Percentiles rank a stretch among this genome's conserved stretches.
Conservation (phyloP, 192 early-diverging fungal species). For the Neocallimastix lanati region DNA sequence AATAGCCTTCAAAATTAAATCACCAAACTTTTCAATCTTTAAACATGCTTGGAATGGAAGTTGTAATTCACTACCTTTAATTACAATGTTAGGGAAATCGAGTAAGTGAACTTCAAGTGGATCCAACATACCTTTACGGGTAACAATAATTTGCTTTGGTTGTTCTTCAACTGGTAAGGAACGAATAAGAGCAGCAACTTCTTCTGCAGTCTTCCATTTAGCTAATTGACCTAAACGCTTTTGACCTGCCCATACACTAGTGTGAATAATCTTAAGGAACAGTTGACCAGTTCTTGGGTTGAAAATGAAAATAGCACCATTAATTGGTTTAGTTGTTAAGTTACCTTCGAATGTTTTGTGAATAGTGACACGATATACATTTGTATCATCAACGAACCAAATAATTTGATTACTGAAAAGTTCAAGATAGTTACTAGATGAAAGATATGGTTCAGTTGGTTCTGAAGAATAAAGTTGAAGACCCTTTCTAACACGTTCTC, state of each 20-base stretch:
- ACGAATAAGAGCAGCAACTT: conserved; percentile 96
- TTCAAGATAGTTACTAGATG: conserved; percentile 78
- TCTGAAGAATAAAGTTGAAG: conserved; percentile 96
- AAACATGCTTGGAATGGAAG: conserved; percentile 94
- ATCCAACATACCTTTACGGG: conserved; percentile 98
- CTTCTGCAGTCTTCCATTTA: conserved; percentile 99
- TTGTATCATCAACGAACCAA: conserved; percentile 99
- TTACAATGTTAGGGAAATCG: conserved; percentile 98
- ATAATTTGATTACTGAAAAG: conserved; percentile 96
- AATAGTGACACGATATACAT: conserved; percentile 97
- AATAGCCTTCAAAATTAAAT: conserved; percentile 92
- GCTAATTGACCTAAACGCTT: conserved; percentile 97
- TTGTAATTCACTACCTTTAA: conserved; percentile 93
- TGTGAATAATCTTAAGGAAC: conserved; percentile 99
- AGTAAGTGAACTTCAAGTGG: conserved; percentile 87
- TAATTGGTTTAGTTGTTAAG: conserved; percentile 97
- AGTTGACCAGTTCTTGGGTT: conserved; percentile 97
- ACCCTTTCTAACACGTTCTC: conserved; percentile 96
- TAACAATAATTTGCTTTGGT: conserved; percentile 98
- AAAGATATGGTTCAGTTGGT: conserved; percentile 93
- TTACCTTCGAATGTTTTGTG: conserved; percentile 99
- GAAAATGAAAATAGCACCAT: conserved; percentile 97
- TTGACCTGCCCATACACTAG: conserved; percentile 96
- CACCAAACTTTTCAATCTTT: conserved; percentile 96
- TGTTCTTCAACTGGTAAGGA: conserved; percentile 98